Percentiles rank a stretch among this genome's conserved stretches.
Evolutionary conservation across 2,329 filamentous ascomycete species (phyloP).

Genomic region (Herpotrichia juniperi): DNA sequence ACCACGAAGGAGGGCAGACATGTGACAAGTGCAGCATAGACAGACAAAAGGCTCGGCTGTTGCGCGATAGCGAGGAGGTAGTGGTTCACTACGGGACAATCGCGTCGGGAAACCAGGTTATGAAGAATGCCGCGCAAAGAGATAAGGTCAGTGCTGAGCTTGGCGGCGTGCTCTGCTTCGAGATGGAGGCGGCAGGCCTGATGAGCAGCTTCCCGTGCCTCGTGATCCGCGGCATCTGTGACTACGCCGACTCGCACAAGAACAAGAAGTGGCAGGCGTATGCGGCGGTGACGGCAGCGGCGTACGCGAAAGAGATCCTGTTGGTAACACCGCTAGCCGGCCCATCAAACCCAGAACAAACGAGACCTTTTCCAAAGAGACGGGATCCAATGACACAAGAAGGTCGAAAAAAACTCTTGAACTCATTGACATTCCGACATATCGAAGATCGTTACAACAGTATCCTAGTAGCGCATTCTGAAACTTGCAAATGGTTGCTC

Average conservation of each 20-base stretch:
- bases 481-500: no score
- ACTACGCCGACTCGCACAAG: constrained; percentile 22
- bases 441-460: no score
- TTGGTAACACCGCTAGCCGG: constrained; percentile 7
- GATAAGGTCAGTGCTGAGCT: background rate
- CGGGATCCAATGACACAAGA: no score
- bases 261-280: constrained; percentile 20
- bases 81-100: no score
- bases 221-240: constrained; percentile 19
- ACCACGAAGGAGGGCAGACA: constrained; percentile 9
- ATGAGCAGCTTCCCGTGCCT: constrained; percentile 20
- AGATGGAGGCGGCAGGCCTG: no score
- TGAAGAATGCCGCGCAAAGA: constrained; percentile 3
- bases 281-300: constrained; percentile 16
- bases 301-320: constrained; percentile 19
- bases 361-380: no score
- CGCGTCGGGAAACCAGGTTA: constrained; percentile 2
- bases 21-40: constrained; percentile 7
- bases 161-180: background rate
- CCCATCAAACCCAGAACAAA: constrained; percentile 4
- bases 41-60: constrained; percentile 3
- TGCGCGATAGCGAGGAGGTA: constrained; percentile 1
- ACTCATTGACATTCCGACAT: no score
- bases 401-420: no score
- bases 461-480: no score